Conservation (phyloP, 345 rosid species). For the Barbarea vulgaris region DNA sequence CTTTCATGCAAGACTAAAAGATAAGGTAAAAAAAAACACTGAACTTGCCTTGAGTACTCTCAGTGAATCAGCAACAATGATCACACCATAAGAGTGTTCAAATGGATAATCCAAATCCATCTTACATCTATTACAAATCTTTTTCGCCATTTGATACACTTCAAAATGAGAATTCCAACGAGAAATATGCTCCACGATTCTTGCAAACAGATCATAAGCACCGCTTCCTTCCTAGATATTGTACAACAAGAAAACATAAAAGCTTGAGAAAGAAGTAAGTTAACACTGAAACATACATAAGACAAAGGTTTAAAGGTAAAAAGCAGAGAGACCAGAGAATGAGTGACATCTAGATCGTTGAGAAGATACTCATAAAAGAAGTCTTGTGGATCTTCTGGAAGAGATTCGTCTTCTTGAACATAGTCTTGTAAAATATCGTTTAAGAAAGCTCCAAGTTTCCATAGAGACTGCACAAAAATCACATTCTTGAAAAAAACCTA, state of each 20-base stretch:
- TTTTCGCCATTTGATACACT: not conserved
- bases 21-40: not conserved
- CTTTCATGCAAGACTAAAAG: not conserved
- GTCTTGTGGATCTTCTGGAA: not conserved
- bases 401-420: not conserved
- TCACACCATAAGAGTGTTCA: conserved; percentile 8
- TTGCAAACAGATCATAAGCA: not conserved
- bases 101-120: not conserved
- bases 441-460: not conserved
- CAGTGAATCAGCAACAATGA: conserved; percentile 5
- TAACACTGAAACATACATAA: not conserved
- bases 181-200: conserved; percentile 16
- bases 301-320: not conserved
- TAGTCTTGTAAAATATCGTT: not conserved
- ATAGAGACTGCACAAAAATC: not conserved
- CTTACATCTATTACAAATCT: conserved; percentile 4
- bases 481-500: conserved; percentile 10
- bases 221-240: conserved; percentile 14
- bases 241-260: not conserved
- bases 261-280: conserved; percentile 7
- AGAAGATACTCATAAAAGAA: not conserved
- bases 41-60: conserved; percentile 25
- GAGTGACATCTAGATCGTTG: not conserved
- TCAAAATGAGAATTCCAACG: conserved; percentile 2
- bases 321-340: conserved; percentile 19